A percentile compares a stretch with the other conserved stretches of the same genome.
Conservation (phyloP, 2,329 filamentous ascomycete genomes). For the Parastagonospora avenae region DNA sequence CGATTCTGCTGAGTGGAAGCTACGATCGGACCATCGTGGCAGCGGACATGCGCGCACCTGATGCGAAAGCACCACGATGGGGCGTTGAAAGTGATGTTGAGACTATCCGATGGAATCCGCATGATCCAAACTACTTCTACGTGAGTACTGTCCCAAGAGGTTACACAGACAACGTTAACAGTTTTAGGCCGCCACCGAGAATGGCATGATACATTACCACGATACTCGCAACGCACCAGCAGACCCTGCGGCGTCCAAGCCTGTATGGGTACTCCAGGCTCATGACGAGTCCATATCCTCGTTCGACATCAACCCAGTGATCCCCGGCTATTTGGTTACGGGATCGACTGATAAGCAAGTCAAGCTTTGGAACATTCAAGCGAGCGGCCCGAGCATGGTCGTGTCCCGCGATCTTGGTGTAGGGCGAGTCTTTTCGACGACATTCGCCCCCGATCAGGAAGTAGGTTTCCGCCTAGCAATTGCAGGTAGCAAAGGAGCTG, state of each 20-base stretch:
- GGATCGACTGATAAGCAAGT: slow-evolving; percentile 93
- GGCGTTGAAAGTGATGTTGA: slow-evolving; percentile 96
- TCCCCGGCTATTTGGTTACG: slow-evolving; percentile 92
- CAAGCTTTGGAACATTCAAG: slow-evolving; percentile 92
- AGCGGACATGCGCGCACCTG: slow-evolving; percentile 94
- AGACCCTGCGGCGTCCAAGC: slow-evolving; percentile 75
- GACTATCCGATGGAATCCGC: slow-evolving; percentile 88
- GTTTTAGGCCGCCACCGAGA: slow-evolving; percentile 73
- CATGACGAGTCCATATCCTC: slow-evolving; percentile 91
- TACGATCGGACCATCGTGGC: slow-evolving; percentile 94
- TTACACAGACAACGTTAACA: slow-evolving; percentile 18
- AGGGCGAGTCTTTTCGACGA: slow-evolving; percentile 89
- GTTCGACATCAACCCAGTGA: slow-evolving; percentile 87
- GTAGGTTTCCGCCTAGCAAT: slow-evolving; percentile 92
- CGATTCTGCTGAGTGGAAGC: slow-evolving; percentile 86
- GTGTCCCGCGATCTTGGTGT: slow-evolving; percentile 90
- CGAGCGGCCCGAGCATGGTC: slow-evolving; percentile 84
- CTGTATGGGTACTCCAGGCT: slow-evolving; percentile 93
- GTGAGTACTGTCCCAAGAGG: slow-evolving; percentile 52
- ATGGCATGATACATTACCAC: slow-evolving; percentile 88
- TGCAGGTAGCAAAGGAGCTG: slow-evolving; percentile 88
- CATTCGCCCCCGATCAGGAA: slow-evolving; percentile 86
- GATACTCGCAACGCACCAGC: slow-evolving; percentile 79
- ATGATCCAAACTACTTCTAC: slow-evolving; percentile 92
- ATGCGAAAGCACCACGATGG: slow-evolving; percentile 81